Base-by-base conservation (phyloP, 805 yeast species). In the Wickerhamiella sergipiensis region DNA sequence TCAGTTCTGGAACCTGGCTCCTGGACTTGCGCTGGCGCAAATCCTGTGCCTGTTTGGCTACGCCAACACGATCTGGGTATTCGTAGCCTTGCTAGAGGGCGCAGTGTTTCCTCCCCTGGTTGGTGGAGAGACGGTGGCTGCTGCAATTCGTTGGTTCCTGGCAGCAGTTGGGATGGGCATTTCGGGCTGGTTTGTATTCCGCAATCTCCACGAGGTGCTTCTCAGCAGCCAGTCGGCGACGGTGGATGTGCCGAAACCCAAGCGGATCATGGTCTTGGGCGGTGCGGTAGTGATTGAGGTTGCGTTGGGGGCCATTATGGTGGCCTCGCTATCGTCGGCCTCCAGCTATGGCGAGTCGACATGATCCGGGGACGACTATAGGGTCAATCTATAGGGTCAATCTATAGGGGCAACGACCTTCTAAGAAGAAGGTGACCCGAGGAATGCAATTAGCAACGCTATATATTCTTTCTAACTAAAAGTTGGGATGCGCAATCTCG, bases 1-100 rank as follows among this genome's bases (percentile, higher is more conserved):
- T 10, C 69, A 75, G 47, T 84, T 76, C 52, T 70, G 78, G 60
- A 79, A 81, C 57, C 71, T 83, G 8, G 73, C 80, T 8, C 67
- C 67, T 3, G 45, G 59, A 9, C 57, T 64, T 9, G 59, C 67
- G 10, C 55, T 83, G 54, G 72, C 80, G 4, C 81, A 78, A 57
- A 61, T 85, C 47, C 68, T 89, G 2, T 79, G 90, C 4, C 74
- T 87, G 33, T 89, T 84, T 66, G 95, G 97, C 1, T 89, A 90
- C 67, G 76, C 95, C 18, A 84, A 83, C 60, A 67, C 83, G 5
- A 75, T 80, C 52, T 89, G 97, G 96, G 69, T 84, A n/a, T 94
- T 95, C 1, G 81, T 86, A 21, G 81, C 89, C 0, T 62, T 81
- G 1, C 61, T 81, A 29, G 75, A 78, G 52, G 71, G 83, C 13